Percentiles rank a stretch among this genome's conserved stretches.
phyloP scores from a whole-genome alignment of 2,329 filamentous ascomycete genomes.

The Furcasterigmium furcatum region DNA sequence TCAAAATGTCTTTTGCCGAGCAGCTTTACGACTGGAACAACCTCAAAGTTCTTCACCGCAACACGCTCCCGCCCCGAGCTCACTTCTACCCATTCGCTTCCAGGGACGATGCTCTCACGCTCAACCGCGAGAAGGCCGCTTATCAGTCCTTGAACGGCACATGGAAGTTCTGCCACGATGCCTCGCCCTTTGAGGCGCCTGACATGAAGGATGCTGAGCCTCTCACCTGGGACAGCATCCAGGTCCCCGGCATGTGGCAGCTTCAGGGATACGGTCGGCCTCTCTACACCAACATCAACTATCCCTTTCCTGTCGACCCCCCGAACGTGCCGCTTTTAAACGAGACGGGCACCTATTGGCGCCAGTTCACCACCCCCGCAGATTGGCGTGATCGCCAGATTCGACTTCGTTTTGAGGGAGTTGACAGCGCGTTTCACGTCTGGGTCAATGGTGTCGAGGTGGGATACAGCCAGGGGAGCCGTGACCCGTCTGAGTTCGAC shows the following conservation, averaged over 20 bases:
- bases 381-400: conserved; percentile 47
- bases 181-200: conserved; percentile 24
- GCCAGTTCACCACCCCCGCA: conserved; percentile 47
- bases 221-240: conserved; percentile 31
- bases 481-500: conserved; percentile 74
- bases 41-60: conserved; percentile 51
- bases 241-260: conserved; percentile 67
- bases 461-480: conserved; percentile 69
- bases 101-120: conserved; percentile 42
- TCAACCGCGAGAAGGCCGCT: conserved; percentile 28
- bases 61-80: conserved; percentile 51
- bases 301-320: conserved; percentile 64
- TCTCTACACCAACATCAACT: conserved; percentile 68
- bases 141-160: conserved; percentile 38
- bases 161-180: conserved; percentile 31
- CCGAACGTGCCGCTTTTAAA: conserved; percentile 62
- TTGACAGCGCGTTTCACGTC: conserved; percentile 68
- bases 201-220: conserved; percentile 7
- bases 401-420: conserved; percentile 70
- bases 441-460: conserved; percentile 66
- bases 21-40: conserved; percentile 67
- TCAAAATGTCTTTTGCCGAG: neutral
- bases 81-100: conserved; percentile 51
- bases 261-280: conserved; percentile 61
- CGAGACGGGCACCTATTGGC: conserved; percentile 60